These are phyloP conservation scores for Setaria italica DNA, from an alignment of 202 grass and related monocot species.

Conservation along the genomic window DNA sequence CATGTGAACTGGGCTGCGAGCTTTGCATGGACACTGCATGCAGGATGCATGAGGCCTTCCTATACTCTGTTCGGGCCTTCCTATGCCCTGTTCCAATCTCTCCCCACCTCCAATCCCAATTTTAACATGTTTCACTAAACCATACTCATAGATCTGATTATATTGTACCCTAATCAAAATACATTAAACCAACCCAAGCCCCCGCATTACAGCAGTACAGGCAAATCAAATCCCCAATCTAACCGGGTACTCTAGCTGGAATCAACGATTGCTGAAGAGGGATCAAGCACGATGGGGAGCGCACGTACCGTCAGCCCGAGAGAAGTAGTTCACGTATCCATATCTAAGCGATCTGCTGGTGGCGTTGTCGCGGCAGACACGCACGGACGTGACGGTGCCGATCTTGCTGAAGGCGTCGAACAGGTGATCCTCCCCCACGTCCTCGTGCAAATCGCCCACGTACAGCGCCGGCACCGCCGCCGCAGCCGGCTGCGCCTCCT, in stretches of 20 bases:
- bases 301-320: conserved; percentile 61
- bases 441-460: conserved; percentile 76
- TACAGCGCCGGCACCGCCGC: conserved; percentile 68
- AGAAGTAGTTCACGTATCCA: conserved; percentile 84
- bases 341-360: conserved; percentile 73
- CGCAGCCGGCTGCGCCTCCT: conserved; percentile 28
- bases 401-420: conserved; percentile 67
- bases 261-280: neutral
- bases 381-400: conserved; percentile 68
- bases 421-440: conserved; percentile 63
- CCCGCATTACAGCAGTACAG: neutral
- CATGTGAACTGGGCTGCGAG: neutral
- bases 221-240: neutral
- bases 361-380: conserved; percentile 70
- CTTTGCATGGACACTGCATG: conserved; percentile 5
- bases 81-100: neutral
- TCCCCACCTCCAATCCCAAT: neutral
- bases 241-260: neutral
- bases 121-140: neutral
- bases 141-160: neutral
- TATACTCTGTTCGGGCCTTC: too few relatives aligned
- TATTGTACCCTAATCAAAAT: neutral
- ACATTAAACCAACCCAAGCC: neutral
- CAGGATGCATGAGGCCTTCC: conserved; percentile 16
- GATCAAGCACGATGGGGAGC: neutral